These are phyloP conservation scores for Aureobasidium namibiae DNA, from an alignment of 2,329 filamentous ascomycete species.

Conservation along the genomic window DNA sequence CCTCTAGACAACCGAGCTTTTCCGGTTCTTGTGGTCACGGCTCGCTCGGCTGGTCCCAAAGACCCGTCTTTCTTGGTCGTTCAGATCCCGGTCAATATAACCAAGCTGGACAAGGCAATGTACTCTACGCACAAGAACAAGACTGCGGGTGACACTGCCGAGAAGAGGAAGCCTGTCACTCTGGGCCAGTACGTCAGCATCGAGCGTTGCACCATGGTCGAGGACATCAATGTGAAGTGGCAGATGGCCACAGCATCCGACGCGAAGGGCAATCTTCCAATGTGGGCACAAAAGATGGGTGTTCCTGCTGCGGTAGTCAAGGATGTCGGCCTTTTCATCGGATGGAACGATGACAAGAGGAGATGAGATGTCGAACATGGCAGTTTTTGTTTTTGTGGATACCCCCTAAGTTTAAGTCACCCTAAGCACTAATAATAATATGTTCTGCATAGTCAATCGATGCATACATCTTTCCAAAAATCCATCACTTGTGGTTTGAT, in stretches of 20 bases:
- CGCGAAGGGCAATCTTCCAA: slow-evolving; percentile 58
- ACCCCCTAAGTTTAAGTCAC: background rate
- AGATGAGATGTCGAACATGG: background rate
- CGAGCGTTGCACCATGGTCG: slow-evolving; percentile 49
- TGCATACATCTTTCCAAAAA: background rate
- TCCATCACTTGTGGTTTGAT: background rate
- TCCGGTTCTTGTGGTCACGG: slow-evolving; percentile 55
- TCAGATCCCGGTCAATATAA: slow-evolving; percentile 30
- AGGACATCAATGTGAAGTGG: slow-evolving; percentile 53
- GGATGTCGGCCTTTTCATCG: slow-evolving; percentile 61
- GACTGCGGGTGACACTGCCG: slow-evolving; percentile 23
- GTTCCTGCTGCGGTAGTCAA: slow-evolving; percentile 58
- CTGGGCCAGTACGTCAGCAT: slow-evolving; percentile 57
- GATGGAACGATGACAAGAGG: slow-evolving; percentile 40
- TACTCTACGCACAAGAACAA: slow-evolving; percentile 23
- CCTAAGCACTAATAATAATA: background rate
- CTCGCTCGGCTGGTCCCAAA: slow-evolving; percentile 18
- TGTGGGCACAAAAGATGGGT: slow-evolving; percentile 56
- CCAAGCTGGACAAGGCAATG: slow-evolving; percentile 26
- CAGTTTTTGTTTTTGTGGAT: background rate
- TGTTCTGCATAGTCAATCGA: background rate
- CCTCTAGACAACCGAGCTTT: slow-evolving; percentile 59
- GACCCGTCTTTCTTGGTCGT: slow-evolving; percentile 25
- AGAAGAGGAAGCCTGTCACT: slow-evolving; percentile 41
- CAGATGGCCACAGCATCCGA: slow-evolving; percentile 70